Evolutionary conservation across 1,139 yeast species (phyloP).

Genomic region (Pichia sp.): DNA sequence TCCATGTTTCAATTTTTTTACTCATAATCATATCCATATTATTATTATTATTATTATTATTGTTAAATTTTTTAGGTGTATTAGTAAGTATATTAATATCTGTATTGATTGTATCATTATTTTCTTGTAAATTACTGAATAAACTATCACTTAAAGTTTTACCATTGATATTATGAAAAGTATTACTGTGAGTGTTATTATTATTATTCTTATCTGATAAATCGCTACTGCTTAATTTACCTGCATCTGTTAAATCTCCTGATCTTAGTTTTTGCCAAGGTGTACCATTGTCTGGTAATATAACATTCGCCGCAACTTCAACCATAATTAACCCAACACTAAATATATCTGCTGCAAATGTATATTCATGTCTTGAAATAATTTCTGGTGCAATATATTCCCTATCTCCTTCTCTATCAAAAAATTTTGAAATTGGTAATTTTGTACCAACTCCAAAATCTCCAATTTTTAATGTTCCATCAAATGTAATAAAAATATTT

Average conservation of each 20-base stretch:
- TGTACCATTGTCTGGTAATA: slow-evolving; percentile 91
- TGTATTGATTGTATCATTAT: slow-evolving; percentile 17
- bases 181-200: neutral
- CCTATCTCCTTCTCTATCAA: slow-evolving; percentile 95
- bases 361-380: slow-evolving; percentile 72
- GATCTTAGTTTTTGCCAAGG: slow-evolving; percentile 96
- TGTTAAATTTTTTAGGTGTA: neutral
- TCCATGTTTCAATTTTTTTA: slow-evolving; percentile 46
- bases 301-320: slow-evolving; percentile 93
- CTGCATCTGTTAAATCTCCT: slow-evolving; percentile 95
- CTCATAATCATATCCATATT: slow-evolving; percentile 1
- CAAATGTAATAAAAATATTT: slow-evolving; percentile 87
- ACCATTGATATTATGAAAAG: neutral
- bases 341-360: slow-evolving; percentile 90
- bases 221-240: slow-evolving; percentile 70
- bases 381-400: slow-evolving; percentile 98
- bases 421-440: slow-evolving; percentile 49
- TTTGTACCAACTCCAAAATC: slow-evolving; percentile 65
- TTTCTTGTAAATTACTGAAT: slow-evolving; percentile 17
- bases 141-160: slow-evolving; percentile 16
- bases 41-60: neutral
- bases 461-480: slow-evolving; percentile 83
- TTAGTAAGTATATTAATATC: neutral
- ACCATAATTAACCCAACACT: slow-evolving; percentile 87
- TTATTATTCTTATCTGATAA: slow-evolving; percentile 27